Conservation (phyloP, 768 basidiomycete genomes). For the Phanerodontia chrysosporium region DNA sequence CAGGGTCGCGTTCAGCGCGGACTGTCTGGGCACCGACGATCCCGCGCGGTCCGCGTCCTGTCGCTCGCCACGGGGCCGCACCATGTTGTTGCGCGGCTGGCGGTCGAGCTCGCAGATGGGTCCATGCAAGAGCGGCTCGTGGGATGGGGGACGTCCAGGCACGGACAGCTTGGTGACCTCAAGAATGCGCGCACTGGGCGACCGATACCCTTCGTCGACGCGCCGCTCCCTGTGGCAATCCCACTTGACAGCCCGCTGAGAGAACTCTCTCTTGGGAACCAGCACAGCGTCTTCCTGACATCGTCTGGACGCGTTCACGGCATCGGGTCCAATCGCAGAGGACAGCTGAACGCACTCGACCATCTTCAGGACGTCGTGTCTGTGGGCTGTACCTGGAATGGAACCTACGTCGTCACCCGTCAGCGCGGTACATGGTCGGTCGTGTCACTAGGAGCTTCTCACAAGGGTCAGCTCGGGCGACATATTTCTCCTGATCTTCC, state of each 20-base stretch:
- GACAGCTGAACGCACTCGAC: slow-evolving; percentile 48
- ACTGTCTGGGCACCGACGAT: neutral
- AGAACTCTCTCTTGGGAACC: slow-evolving; percentile 42
- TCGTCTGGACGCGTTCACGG: slow-evolving; percentile 43
- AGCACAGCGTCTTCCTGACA: slow-evolving; percentile 45
- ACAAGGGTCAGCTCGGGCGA: slow-evolving; percentile 65
- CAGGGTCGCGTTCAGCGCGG: slow-evolving; percentile 35
- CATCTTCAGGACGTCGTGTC: slow-evolving; percentile 22
- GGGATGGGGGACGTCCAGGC: slow-evolving; percentile 85
- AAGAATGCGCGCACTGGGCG: slow-evolving; percentile 17
- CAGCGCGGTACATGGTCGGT: slow-evolving; percentile 24
- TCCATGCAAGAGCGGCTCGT: slow-evolving; percentile 31
- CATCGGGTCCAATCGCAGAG: slow-evolving; percentile 71
- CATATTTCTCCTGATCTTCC: neutral
- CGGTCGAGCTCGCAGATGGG: slow-evolving; percentile 20
- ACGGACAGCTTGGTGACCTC: slow-evolving; percentile 72
- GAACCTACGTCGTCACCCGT: slow-evolving; percentile 49
- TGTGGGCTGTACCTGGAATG: slow-evolving; percentile 76
- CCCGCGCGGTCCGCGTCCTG: neutral
- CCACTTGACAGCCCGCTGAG: slow-evolving; percentile 15
- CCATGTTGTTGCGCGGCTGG: slow-evolving; percentile 56
- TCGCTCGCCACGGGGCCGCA: slow-evolving; percentile 61
- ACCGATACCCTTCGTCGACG: slow-evolving; percentile 27
- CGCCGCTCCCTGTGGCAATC: slow-evolving; percentile 32
- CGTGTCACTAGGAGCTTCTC: slow-evolving; percentile 50